phyloP scores from a whole-genome alignment of 768 basidiomycete genomes.

The Lyophyllum atratum region DNA sequence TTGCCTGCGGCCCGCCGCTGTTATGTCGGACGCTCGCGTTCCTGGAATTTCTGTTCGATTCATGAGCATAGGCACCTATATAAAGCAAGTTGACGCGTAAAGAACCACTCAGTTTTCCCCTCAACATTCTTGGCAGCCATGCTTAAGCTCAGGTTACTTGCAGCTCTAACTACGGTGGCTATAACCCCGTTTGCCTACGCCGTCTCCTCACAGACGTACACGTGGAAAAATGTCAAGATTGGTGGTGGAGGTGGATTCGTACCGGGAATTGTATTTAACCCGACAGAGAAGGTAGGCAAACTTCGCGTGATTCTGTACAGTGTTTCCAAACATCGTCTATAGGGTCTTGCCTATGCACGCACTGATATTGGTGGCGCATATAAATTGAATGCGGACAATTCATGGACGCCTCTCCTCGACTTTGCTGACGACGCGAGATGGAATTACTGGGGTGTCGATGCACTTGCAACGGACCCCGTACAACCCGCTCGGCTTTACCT shows the following conservation, averaged over 20 bases:
- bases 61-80: constrained; percentile 10
- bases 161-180: constrained; percentile 28
- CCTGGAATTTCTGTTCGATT: not conserved
- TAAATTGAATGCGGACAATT: constrained; percentile 58
- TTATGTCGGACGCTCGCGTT: constrained; percentile 18
- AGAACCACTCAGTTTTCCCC: not conserved
- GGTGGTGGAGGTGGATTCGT: constrained; percentile 52
- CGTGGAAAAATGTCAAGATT: constrained; percentile 65
- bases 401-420: constrained; percentile 66
- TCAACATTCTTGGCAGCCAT: constrained; percentile 21
- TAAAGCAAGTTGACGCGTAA: not conserved
- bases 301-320: not conserved
- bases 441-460: constrained; percentile 65
- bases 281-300: constrained; percentile 41
- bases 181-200: constrained; percentile 33
- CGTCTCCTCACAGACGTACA: constrained; percentile 51
- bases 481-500: constrained; percentile 56
- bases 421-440: constrained; percentile 49
- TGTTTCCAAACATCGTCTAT: not conserved
- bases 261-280: constrained; percentile 63
- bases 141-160: constrained; percentile 32
- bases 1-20: constrained; percentile 18
- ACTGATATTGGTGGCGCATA: constrained; percentile 72
- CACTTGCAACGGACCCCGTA: constrained; percentile 64
- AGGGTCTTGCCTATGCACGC: constrained; percentile 65